phyloP scores from a whole-genome alignment of 352 stramenopile genomes.

The Saprolegnia diclina region DNA sequence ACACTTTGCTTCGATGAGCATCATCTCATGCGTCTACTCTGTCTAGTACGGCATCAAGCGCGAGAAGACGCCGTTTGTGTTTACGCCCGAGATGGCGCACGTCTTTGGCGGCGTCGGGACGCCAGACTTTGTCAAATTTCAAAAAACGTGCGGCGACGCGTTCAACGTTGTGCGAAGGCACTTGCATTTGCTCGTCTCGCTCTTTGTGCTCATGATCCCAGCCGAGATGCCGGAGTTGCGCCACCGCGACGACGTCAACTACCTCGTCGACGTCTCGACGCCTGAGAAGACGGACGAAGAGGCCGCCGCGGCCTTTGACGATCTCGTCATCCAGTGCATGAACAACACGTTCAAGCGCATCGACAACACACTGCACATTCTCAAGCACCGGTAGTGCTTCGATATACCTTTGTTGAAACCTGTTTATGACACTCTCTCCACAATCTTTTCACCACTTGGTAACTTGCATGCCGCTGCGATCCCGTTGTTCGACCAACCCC shows the following conservation, averaged over 20 bases:
- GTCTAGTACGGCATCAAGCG: slow-evolving; percentile 67
- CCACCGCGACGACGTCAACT: slow-evolving; percentile 79
- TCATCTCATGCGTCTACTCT: not conserved
- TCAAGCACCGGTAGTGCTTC: slow-evolving; percentile 34
- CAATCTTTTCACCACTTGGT: not conserved
- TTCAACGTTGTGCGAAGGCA: slow-evolving; percentile 78
- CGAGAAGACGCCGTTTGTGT: slow-evolving; percentile 82
- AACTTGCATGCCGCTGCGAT: slow-evolving; percentile 78
- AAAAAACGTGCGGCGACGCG: slow-evolving; percentile 59
- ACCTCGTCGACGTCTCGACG: slow-evolving; percentile 66
- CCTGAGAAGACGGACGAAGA: slow-evolving; percentile 67
- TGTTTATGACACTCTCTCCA: not conserved
- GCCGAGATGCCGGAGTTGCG: slow-evolving; percentile 78
- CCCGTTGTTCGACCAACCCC: slow-evolving; percentile 49
- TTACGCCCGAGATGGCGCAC: slow-evolving; percentile 83
- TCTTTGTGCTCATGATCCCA: slow-evolving; percentile 82
- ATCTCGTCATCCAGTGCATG: slow-evolving; percentile 75
- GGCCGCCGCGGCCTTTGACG: slow-evolving; percentile 56
- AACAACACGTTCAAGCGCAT: slow-evolving; percentile 83
- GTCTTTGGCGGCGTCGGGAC: slow-evolving; percentile 69
- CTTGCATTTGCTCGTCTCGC: slow-evolving; percentile 77
- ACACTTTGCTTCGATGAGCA: not conserved
- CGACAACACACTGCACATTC: slow-evolving; percentile 80
- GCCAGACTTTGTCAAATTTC: slow-evolving; percentile 66
- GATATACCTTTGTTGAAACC: no score